Evolutionary conservation across 345 rosid species (phyloP), one percentile per base, ranked within the genome.

Genomic region (Rhodamnia rubescens): DNA sequence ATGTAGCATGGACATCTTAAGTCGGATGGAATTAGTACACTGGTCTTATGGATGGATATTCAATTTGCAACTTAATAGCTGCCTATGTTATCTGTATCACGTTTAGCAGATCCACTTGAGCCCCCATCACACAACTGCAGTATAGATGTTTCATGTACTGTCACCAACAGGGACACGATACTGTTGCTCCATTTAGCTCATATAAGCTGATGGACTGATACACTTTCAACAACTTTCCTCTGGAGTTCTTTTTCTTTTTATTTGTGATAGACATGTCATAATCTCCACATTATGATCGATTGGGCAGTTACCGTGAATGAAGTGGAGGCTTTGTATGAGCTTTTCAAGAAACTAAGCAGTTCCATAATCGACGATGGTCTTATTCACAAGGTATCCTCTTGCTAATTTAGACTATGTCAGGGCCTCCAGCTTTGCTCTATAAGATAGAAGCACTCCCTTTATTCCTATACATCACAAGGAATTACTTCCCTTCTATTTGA

Each of bases 261-360:
- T 40, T 40, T 69, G 47, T 69, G 47, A 69, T 18, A 32, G 47
- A 36, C 80, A 3, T 0, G 26, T 69, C 26, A 32, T 69, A 36
- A 69, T 69, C 47, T 69, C 24, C 47, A 42, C 59, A 51, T 11
- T 88, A 82, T 85, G 56, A 84, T 69, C 27, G 14, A 29, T 88
- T 86, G 83, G 83, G 85, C 92, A 94, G 97, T 95, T 91, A 90
- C 90, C 7, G 93, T 93, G 86, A 92, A 92, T 90, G 96, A 95
- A 92, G 92, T 95, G 47, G 96, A 95, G 90, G 95, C 94, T 88
- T 87, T 95, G 86, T 88, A 91, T 87, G 93, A 90, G 78, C 83
- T 94, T 85, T 95, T 95, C 93, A 92, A 88, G 92, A 92, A 92
- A 90, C 86, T 94, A 90, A 94, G 96, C 90, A 86, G 94, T 81